Conservation (phyloP, 371 early-diverging fungal species). For the Lichtheimia ramosa region DNA sequence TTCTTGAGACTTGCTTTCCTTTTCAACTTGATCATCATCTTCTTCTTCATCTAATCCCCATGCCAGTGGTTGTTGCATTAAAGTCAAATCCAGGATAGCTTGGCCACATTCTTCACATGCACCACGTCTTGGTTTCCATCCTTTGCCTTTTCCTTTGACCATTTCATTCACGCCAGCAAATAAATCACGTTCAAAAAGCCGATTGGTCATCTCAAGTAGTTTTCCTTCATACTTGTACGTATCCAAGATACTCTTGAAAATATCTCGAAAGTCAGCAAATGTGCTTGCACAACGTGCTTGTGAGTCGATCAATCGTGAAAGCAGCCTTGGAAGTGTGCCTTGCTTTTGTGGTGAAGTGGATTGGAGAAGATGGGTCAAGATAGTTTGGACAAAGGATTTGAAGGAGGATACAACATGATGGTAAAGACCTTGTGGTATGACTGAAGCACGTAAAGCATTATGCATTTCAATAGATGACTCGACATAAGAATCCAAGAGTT, state of each 20-base stretch:
- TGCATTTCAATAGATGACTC: constrained; percentile 48
- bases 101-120: constrained; percentile 61
- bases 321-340: constrained; percentile 57
- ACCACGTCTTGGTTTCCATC: constrained; percentile 64
- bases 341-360: constrained; percentile 69
- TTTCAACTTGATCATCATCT: neutral
- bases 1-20: neutral
- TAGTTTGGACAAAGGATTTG: constrained; percentile 66
- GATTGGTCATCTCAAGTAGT: constrained; percentile 70
- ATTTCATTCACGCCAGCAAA: constrained; percentile 59
- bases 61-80: constrained; percentile 35
- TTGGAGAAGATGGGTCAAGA: constrained; percentile 58
- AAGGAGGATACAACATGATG: constrained; percentile 53
- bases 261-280: constrained; percentile 74
- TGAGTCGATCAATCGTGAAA: constrained; percentile 64
- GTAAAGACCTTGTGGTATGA: constrained; percentile 26
- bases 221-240: constrained; percentile 78
- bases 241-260: constrained; percentile 76
- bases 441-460: constrained; percentile 16
- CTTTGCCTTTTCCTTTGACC: constrained; percentile 55
- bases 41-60: constrained; percentile 27
- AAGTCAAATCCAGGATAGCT: constrained; percentile 46
- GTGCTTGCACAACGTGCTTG: constrained; percentile 58
- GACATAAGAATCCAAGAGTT: constrained; percentile 63
- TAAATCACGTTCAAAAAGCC: constrained; percentile 67